These are phyloP conservation scores for Iris pallida DNA, from an alignment of 116 monocot species.

Conservation along the genomic window DNA sequence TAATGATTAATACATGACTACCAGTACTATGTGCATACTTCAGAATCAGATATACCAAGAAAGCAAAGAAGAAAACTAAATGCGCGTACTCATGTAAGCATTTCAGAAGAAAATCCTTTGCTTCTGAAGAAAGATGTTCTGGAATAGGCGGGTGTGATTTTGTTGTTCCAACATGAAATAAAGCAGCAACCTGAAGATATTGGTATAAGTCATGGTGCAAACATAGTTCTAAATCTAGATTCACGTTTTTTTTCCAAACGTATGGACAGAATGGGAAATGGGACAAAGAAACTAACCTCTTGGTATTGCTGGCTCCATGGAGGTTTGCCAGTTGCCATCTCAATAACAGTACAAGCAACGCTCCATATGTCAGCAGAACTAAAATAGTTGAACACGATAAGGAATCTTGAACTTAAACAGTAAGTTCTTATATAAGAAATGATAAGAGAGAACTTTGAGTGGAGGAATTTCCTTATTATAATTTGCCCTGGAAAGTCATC, in stretches of 20 bases:
- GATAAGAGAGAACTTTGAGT: too few species aligned
- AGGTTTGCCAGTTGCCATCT: conserved; percentile 99
- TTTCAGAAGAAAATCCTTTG: conserved; percentile 94
- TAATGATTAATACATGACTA: too few species aligned
- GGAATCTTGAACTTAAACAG: neutral
- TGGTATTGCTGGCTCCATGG: conserved; percentile 98
- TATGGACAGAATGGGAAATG: neutral
- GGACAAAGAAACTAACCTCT: conserved; percentile 41
- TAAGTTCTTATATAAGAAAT: too few species aligned
- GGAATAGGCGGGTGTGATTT: conserved; percentile 96
- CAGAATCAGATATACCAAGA: too few species aligned
- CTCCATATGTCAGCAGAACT: conserved; percentile 99
- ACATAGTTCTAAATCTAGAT: neutral
- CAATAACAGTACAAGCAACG: conserved; percentile 96
- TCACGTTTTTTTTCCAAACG: neutral
- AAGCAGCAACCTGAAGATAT: conserved; percentile 72
- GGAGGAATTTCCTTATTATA: too few species aligned
- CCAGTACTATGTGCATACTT: too few species aligned
- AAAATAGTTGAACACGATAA: conserved; percentile 1
- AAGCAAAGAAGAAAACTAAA: conserved; percentile 3
- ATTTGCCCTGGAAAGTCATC: too few species aligned
- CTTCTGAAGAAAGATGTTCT: conserved; percentile 82
- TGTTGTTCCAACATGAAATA: conserved; percentile 90
- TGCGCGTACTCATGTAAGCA: conserved; percentile 73
- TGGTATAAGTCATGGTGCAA: neutral